These are phyloP conservation scores for Biancaea sappan DNA, from an alignment of 306 rosid species.

Conservation along the genomic window DNA sequence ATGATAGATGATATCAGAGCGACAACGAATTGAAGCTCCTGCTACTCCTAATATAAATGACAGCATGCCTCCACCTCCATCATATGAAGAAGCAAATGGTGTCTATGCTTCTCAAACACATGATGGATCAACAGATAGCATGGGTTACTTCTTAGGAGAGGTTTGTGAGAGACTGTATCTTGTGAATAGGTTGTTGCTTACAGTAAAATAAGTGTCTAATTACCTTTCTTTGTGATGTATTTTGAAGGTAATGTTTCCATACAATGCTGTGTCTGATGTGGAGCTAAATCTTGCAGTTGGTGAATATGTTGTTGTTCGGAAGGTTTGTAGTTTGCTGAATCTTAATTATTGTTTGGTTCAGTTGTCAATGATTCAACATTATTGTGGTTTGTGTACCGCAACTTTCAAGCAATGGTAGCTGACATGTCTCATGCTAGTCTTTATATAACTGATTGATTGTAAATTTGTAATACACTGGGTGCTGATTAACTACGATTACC, in stretches of 20 bases:
- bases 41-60: constrained; percentile 66
- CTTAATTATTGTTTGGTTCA: constrained; percentile 21
- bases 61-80: constrained; percentile 83
- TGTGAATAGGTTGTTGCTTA: not conserved
- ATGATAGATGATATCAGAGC: constrained; percentile 82
- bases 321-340: constrained; percentile 55
- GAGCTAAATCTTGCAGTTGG: constrained; percentile 87
- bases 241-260: constrained; percentile 76
- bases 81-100: constrained; percentile 89
- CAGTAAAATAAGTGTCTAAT: constrained; percentile 19
- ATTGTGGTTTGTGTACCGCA: not conserved
- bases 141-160: constrained; percentile 95
- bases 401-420: constrained; percentile 12
- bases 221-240: constrained; percentile 18
- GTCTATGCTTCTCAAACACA: constrained; percentile 68
- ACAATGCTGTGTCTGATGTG: constrained; percentile 79
- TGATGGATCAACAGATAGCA: constrained; percentile 72
- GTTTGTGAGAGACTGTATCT: constrained; percentile 48
- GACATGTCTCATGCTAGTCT: constrained; percentile 21
- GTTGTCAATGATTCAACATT: not conserved
- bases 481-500: not conserved
- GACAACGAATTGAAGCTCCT: constrained; percentile 92
- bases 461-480: not conserved
- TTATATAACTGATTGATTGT: not conserved
- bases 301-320: constrained; percentile 83